phyloP scores from a whole-genome alignment of 192 early-diverging fungal genomes.

The Coemansia interrupta region DNA sequence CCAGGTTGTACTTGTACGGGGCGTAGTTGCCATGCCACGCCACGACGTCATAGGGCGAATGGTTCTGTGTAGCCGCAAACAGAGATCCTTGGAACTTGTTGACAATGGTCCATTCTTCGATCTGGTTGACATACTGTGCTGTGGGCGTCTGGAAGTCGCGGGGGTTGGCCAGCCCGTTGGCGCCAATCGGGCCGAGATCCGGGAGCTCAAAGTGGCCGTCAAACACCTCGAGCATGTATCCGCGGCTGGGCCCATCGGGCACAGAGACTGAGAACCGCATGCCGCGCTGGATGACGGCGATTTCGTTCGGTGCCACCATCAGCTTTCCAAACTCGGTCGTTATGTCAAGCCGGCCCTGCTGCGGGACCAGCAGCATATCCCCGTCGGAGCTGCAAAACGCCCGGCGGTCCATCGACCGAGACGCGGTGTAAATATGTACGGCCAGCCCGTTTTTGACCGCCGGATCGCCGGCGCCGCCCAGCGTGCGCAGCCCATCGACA shows the following conservation, averaged over 20 bases:
- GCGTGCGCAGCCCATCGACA: conserved; percentile 75
- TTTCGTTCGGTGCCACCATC: conserved; percentile 81
- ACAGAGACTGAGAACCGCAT: conserved; percentile 80
- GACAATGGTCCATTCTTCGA: conserved; percentile 62
- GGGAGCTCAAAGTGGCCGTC: conserved; percentile 90
- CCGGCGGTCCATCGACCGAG: conserved; percentile 67
- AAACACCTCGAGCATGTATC: conserved; percentile 89
- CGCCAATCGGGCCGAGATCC: conserved; percentile 91
- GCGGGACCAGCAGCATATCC: conserved; percentile 88
- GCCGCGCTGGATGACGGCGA: conserved; percentile 89
- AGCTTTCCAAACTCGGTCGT: conserved; percentile 88
- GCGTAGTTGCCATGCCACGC: conserved; percentile 98
- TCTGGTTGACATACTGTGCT: conserved; percentile 70
- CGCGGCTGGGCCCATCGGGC: conserved; percentile 78
- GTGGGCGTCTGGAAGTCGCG: conserved; percentile 89
- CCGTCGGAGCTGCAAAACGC: conserved; percentile 92
- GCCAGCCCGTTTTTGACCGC: conserved; percentile 74
- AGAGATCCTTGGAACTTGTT: conserved; percentile 83
- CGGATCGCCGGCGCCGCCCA: conserved; percentile 85
- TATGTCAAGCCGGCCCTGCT: conserved; percentile 84
- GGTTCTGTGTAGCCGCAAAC: conserved; percentile 67
- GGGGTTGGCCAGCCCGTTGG: conserved; percentile 93
- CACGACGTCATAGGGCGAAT: conserved; percentile 93
- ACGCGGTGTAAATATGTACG: conserved; percentile 78
- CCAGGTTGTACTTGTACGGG: conserved; percentile 90